Percentiles rank a stretch among this genome's conserved stretches.
These are phyloP conservation scores for Neoboletus magnificus DNA, from an alignment of 768 basidiomycete species.

Conservation along the genomic window DNA sequence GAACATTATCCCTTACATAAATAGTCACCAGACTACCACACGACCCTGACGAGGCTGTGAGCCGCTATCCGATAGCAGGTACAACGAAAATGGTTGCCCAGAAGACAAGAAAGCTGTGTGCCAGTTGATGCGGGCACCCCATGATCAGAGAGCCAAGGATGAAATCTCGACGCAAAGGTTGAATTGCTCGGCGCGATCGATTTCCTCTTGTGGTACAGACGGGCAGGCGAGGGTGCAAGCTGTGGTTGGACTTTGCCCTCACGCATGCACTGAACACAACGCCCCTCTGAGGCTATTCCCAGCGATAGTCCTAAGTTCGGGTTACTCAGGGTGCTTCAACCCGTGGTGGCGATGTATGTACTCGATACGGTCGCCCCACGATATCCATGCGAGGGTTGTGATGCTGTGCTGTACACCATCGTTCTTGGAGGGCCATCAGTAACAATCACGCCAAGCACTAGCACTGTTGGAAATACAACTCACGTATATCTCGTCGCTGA, in stretches of 20 bases:
- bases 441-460: not conserved
- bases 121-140: slow-evolving; percentile 34
- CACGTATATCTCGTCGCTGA: slow-evolving; percentile 44
- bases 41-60: slow-evolving; percentile 42
- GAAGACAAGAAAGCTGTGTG: slow-evolving; percentile 43
- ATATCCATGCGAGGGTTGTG: slow-evolving; percentile 27
- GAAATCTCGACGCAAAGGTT: not conserved
- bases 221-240: not conserved
- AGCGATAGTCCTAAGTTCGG: slow-evolving; percentile 38
- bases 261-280: not conserved
- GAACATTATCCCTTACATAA: too few relatives aligned
- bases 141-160: slow-evolving; percentile 27
- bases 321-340: slow-evolving; percentile 44
- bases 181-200: slow-evolving; percentile 47
- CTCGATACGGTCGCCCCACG: slow-evolving; percentile 50
- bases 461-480: slow-evolving; percentile 35
- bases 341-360: slow-evolving; percentile 35
- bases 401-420: slow-evolving; percentile 44
- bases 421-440: slow-evolving; percentile 26
- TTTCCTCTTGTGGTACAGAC: slow-evolving; percentile 44
- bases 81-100: slow-evolving; percentile 38
- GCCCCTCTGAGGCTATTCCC: not conserved
- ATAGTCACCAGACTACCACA: slow-evolving; percentile 38
- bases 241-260: not conserved
- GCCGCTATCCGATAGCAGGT: slow-evolving; percentile 32